These are phyloP conservation scores for Phytophthora pseudosyringae DNA, from an alignment of 352 stramenopile genomes.

Conservation along the genomic window DNA sequence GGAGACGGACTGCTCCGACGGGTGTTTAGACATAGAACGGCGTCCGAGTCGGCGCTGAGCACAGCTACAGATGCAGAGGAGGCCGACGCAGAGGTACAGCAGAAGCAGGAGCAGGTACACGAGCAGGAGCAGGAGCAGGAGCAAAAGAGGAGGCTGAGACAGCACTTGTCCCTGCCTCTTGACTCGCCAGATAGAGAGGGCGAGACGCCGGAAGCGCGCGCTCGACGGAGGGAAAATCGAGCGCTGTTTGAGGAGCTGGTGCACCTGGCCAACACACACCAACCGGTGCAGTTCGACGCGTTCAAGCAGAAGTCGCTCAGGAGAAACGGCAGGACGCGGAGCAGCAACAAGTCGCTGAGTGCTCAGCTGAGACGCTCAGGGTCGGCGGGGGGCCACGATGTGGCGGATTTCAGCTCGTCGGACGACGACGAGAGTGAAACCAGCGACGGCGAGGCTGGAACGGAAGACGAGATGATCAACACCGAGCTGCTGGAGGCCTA, in stretches of 20 bases:
- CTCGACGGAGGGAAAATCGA: constrained; percentile 52
- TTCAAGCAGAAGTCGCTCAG: constrained; percentile 48
- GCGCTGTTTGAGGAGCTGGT: constrained; percentile 60
- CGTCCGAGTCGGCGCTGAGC: constrained; percentile 32
- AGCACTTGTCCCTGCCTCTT: constrained; percentile 31
- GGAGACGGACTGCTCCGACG: constrained; percentile 18
- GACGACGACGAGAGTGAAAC: constrained; percentile 45
- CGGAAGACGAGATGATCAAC: constrained; percentile 91
- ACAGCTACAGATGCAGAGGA: constrained; percentile 9
- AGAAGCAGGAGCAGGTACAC: not conserved
- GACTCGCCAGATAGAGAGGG: constrained; percentile 22
- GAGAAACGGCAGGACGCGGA: constrained; percentile 25
- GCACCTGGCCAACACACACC: constrained; percentile 60
- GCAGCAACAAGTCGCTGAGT: constrained; percentile 21
- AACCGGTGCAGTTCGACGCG: constrained; percentile 54
- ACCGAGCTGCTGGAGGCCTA: constrained; percentile 95
- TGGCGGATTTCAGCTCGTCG: constrained; percentile 82
- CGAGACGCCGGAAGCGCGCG: constrained; percentile 35
- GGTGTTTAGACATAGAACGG: constrained; percentile 29
- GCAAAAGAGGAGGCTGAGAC: constrained; percentile 12
- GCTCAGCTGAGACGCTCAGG: constrained; percentile 29
- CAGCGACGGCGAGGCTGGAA: constrained; percentile 50
- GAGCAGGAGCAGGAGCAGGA: constrained; percentile 2
- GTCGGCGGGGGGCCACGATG: constrained; percentile 30
- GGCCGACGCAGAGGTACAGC: constrained; percentile 4